Evolutionary conservation across 352 stramenopile species (phyloP), one percentile per base, ranked within the genome.

Genomic region (Phytophthora multivora): DNA sequence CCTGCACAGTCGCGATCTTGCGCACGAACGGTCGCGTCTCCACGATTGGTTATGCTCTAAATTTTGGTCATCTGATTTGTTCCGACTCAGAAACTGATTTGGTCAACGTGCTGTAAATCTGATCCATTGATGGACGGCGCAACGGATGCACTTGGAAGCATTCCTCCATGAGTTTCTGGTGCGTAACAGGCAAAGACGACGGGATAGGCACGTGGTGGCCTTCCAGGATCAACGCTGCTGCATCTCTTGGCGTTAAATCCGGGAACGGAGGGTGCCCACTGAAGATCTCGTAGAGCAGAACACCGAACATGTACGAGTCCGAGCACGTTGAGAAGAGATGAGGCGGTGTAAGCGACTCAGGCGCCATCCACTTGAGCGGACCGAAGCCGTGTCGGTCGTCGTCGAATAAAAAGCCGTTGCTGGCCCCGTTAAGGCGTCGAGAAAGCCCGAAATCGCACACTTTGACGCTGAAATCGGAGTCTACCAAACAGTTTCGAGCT

Each of bases 241-340:
- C 79, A 7, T 89, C 77, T n/a, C 73, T 66, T 8, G 80, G 64
- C 10, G 78, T 77, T 26, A 88, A 42, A n/a, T 65, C 70, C 5
- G 74, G 73, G 59, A 90, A 92, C 12, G 83, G 83, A 31, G 71
- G 52, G 6, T 69, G 46, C 12, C 83, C 83, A 28, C 71, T 88
- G 55, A 90, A 92, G 28, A 90, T 86, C 50, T 92, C 83, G 62
- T 86, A 92, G 49, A 92, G 69, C 11, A 90, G 55, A 16, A 90
- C 79, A 5, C 80, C 83, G 23, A 90, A 92, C 77, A 89, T 89
- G 71, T 89, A 92, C 51, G 79, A 75, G 58, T 92, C 83, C 13
- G 83, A 90, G 28, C 79, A 79, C 13, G 69, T 79, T 2, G 83
- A 92, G 57, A 90, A 92, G 6, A 90, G 31, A 41, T 92, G 78